phyloP scores from a whole-genome alignment of 176 grass and related monocot species.

The Carex kokanica region DNA sequence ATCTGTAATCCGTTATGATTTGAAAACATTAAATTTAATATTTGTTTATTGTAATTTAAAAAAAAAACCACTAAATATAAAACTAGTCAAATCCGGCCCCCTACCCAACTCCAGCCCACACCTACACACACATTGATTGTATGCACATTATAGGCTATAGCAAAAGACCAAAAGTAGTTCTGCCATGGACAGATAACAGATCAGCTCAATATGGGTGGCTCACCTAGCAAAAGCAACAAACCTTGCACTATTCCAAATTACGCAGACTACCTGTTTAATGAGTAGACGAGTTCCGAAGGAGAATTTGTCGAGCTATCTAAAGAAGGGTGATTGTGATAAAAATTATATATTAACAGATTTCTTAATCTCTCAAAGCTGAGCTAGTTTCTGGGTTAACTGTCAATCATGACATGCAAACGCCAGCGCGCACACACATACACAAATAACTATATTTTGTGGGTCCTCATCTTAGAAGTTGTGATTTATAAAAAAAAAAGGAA shows the following conservation, averaged over 20 bases:
- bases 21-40: too few species aligned
- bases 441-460: background rate
- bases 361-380: too few species aligned
- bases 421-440: background rate
- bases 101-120: background rate
- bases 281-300: too few species aligned
- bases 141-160: background rate
- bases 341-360: too few species aligned
- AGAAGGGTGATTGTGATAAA: too few species aligned
- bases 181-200: background rate
- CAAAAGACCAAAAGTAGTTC: conserved; percentile 9
- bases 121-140: background rate
- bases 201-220: background rate
- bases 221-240: background rate
- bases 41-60: too few species aligned
- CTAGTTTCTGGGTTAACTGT: too few species aligned
- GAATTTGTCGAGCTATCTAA: too few species aligned
- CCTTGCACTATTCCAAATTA: background rate
- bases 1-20: too few species aligned
- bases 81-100: background rate
- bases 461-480: background rate
- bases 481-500: background rate
- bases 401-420: too few species aligned
- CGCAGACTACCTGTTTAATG: too few species aligned
- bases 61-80: too few species aligned